A percentile compares a stretch with the other conserved stretches of the same genome.
phyloP scores from a whole-genome alignment of 768 basidiomycete species.

The Termitomyces sp. region DNA sequence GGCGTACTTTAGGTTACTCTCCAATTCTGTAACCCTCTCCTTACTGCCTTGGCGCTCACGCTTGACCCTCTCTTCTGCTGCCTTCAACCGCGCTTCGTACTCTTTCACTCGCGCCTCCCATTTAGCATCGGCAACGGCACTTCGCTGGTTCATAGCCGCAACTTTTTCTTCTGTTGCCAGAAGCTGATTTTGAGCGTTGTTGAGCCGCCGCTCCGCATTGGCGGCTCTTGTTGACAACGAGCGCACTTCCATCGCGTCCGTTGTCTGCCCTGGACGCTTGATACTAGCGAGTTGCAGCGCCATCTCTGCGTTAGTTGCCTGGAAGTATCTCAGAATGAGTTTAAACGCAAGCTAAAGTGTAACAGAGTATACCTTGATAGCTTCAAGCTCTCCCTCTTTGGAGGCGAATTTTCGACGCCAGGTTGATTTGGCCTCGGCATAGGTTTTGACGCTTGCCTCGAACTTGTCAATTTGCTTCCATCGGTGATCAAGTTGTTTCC shows the following conservation, averaged over 20 bases:
- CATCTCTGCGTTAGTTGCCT: conserved; percentile 77
- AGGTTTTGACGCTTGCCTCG: conserved; percentile 78
- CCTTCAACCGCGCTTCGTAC: conserved; percentile 76
- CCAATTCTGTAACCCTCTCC: conserved; percentile 73
- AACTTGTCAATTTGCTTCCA: conserved; percentile 95
- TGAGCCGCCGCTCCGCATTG: conserved; percentile 86
- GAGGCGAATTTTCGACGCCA: conserved; percentile 82
- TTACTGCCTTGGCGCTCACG: conserved; percentile 92
- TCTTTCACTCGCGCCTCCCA: conserved; percentile 97
- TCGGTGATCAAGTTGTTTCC: conserved; percentile 81
- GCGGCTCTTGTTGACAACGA: conserved; percentile 70
- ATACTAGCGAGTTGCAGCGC: conserved; percentile 61
- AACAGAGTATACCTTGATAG: conserved; percentile 59
- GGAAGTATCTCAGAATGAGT: not conserved
- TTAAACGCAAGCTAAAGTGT: not conserved
- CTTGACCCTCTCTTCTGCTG: conserved; percentile 90
- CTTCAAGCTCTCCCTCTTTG: conserved; percentile 90
- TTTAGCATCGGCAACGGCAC: conserved; percentile 69
- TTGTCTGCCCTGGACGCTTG: conserved; percentile 53
- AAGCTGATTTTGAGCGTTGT: conserved; percentile 82
- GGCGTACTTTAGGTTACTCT: conserved; percentile 64
- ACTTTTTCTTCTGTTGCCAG: conserved; percentile 82
- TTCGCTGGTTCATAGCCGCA: conserved; percentile 69
- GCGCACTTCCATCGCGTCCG: conserved; percentile 67
- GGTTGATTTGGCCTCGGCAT: conserved; percentile 72